Evolutionary conservation across 345 rosid species (phyloP), one percentile per base, ranked within the genome.

Genomic region (Salix koriyanagi): DNA sequence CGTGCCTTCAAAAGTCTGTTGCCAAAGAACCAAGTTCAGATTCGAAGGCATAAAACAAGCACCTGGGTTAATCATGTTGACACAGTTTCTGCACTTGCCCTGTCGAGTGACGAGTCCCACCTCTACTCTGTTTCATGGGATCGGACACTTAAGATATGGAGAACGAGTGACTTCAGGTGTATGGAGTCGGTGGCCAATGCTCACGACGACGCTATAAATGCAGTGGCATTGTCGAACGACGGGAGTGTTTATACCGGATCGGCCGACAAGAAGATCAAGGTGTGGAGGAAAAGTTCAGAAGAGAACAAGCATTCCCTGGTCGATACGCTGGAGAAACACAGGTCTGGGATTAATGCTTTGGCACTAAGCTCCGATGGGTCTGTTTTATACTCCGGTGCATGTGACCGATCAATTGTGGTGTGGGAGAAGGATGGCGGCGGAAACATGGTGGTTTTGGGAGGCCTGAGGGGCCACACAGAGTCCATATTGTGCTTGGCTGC

Each of bases 51-150:
- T 76, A 93, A 89, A 84, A 88, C 84, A 34, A 80, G 88, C 82
- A 85, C 93, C n/a, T 95, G 97, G 97, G 91, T 91, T 71, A 92
- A 89, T 66, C 99, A 93, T 61, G 94, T 89, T 4, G 99, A 93
- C 75, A 76, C 94, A 2, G 97, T 95, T 54, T 91, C 99, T 0
- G 93, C 89, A 54, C 89, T 93, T 58, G 96, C 93, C 67, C 76
- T 95, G 60, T 87, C 99, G 14, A 80, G 72, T 32, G 96, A 95
- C 66, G 89, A 84, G 72, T 77, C 90, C 21, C 83, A 90, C 37
- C 93, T 95, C 23, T 95, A 91, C 72, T 95, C 99, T 0, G 96
- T 93, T 30, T 95, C 99, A 25, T 95, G 99, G 99, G 99, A 95
- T 74, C 73, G 96, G 77, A 88, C 99, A 14, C 85, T 95, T 81